Base-by-base conservation (phyloP, 2,329 filamentous ascomycete species). In the Parastagonospora avenae region DNA sequence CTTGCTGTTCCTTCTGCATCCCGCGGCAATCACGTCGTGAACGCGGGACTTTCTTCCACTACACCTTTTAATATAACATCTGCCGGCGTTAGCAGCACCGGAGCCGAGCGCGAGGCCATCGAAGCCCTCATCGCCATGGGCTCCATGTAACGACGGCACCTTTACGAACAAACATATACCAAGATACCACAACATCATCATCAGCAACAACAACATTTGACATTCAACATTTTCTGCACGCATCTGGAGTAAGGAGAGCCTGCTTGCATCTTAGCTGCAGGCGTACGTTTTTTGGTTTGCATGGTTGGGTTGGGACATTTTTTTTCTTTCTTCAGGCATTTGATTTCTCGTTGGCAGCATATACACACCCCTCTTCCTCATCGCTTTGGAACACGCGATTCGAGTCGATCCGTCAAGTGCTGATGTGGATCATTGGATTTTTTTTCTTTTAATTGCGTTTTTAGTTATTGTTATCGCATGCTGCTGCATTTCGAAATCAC, bases 81-180 rank as follows among this genome's bases (percentile, higher is more conserved):
- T 42, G 45, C 55, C 31, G 63, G 61, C 54, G 61, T 67, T 52
- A 54, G 63, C 56, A 66, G 59, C 36, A 63, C 61, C 46, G 63
- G 64, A 42, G 83, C 85, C 74, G 90, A 93, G 79, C 87, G 87
- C 64, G 90, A 91, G 74, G 90, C 90, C 48, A 84, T 92, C 59
- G 90, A 91, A 74, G 90, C 90, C 59, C 84, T 93, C 68, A 79
- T 94, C 67, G 85, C 86, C 73, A 87, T 94, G 74, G 88, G 90
- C 76, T 92, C 89, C 48, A 79, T 81, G 77, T 80, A 72, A 7
- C 29, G 11, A 37, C 33, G 15, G 15, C n/a, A 37, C 7, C 27
- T 5, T 2, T 42, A 10, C 6, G 11, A 29, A 6, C 28, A 19
- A 36, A 9, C 24, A 16, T 27, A 11, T 40, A n/a, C n/a, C 35